Conservation (phyloP, 2,329 filamentous ascomycete genomes). For the Lachnellula suecica region DNA sequence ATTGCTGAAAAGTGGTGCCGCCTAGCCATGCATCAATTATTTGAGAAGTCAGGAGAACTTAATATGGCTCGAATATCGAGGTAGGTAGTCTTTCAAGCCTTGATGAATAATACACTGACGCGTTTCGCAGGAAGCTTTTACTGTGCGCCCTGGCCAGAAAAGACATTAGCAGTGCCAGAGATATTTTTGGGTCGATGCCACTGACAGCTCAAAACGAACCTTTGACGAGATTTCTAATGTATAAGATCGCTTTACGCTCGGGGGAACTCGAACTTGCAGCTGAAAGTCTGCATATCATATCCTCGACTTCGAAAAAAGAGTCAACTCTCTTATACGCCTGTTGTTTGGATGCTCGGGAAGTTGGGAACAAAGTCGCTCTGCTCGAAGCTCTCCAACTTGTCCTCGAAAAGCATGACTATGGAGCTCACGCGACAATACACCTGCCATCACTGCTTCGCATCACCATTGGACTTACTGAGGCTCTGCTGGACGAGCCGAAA, state of each 20-base stretch:
- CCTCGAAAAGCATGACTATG: slow-evolving; percentile 53
- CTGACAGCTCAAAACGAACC: slow-evolving; percentile 56
- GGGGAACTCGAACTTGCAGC: slow-evolving; percentile 58
- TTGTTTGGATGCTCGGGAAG: slow-evolving; percentile 70
- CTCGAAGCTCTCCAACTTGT: slow-evolving; percentile 59
- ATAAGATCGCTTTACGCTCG: slow-evolving; percentile 65
- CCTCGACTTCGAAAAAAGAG: slow-evolving; percentile 49
- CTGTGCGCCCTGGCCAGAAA: slow-evolving; percentile 63
- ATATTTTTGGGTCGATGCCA: slow-evolving; percentile 59
- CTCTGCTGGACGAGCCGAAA: slow-evolving; percentile 36
- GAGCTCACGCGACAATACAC: slow-evolving; percentile 49
- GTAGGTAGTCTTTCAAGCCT: slow-evolving; percentile 41
- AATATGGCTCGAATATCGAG: slow-evolving; percentile 70
- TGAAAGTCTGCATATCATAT: slow-evolving; percentile 62
- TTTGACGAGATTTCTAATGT: slow-evolving; percentile 72
- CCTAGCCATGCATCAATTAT: slow-evolving; percentile 64
- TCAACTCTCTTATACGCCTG: slow-evolving; percentile 75
- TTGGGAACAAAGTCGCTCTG: slow-evolving; percentile 60
- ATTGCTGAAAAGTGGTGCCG: slow-evolving; percentile 69
- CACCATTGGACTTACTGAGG: slow-evolving; percentile 49
- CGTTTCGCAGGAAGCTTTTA: slow-evolving; percentile 63
- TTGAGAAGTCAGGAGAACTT: slow-evolving; percentile 61
- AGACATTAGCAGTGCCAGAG: slow-evolving; percentile 52
- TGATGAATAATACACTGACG: background rate
- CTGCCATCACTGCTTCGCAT: slow-evolving; percentile 65